These are phyloP conservation scores for Scytalidium lignicola DNA, from an alignment of 2,329 filamentous ascomycete species.

Conservation along the genomic window DNA sequence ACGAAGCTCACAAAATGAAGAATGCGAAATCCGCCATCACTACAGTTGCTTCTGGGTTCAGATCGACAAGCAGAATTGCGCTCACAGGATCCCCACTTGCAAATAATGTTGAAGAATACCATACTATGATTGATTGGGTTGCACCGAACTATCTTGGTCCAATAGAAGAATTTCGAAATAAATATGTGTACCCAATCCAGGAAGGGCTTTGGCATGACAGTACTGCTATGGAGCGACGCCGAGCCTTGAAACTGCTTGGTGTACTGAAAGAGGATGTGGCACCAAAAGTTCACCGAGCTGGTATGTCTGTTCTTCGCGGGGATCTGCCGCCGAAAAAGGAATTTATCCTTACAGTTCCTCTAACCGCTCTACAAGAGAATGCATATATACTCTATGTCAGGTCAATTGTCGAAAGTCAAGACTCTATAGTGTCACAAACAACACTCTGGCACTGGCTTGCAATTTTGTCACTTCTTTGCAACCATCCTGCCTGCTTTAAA, in stretches of 20 bases:
- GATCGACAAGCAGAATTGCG: constrained; percentile 68
- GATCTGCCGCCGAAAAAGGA: constrained; percentile 73
- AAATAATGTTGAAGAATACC: constrained; percentile 81
- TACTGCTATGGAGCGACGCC: constrained; percentile 45
- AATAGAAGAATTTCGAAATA: constrained; percentile 58
- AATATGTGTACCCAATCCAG: constrained; percentile 71
- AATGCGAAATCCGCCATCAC: constrained; percentile 52
- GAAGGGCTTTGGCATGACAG: constrained; percentile 67
- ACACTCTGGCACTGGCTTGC: constrained; percentile 51
- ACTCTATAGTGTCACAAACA: constrained; percentile 28
- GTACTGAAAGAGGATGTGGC: constrained; percentile 67
- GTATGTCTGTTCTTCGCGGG: constrained; percentile 60
- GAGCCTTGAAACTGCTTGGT: constrained; percentile 60
- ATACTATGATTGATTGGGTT: constrained; percentile 83
- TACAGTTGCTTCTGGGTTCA: constrained; percentile 51
- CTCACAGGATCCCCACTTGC: constrained; percentile 82
- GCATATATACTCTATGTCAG: constrained; percentile 54
- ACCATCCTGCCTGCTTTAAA: constrained; percentile 45
- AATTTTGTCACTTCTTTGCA: constrained; percentile 48
- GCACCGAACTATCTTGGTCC: constrained; percentile 72
- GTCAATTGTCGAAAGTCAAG: constrained; percentile 25
- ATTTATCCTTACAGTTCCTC: constrained; percentile 70
- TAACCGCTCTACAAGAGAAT: constrained; percentile 59
- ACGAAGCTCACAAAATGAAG: constrained; percentile 81
- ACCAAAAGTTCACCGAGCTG: constrained; percentile 73